Percentiles rank a stretch among this genome's conserved stretches.
These are phyloP conservation scores for Lentinus brumalis DNA, from an alignment of 768 basidiomycete species.

Conservation along the genomic window DNA sequence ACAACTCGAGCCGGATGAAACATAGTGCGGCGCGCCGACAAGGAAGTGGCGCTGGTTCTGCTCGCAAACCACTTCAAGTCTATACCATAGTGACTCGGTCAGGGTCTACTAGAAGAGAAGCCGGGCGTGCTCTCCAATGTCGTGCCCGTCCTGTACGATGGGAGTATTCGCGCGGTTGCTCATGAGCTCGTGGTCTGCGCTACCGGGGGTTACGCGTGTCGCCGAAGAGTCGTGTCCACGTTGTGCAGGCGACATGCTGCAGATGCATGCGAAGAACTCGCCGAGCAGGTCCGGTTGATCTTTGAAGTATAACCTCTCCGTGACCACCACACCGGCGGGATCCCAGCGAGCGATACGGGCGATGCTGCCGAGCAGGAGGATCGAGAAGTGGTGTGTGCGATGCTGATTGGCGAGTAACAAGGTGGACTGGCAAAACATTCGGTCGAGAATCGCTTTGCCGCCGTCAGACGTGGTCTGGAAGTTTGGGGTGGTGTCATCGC, in stretches of 20 bases:
- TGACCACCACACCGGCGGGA: not conserved
- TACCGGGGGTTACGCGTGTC: not conserved
- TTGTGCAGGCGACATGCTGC: not conserved
- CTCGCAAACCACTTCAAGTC: not conserved
- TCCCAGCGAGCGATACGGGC: constrained; percentile 11
- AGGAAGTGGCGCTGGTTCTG: not conserved
- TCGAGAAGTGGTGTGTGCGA: not conserved
- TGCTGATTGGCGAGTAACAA: constrained; percentile 4
- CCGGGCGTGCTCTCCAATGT: not conserved
- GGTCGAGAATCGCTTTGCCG: not conserved
- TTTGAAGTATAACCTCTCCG: constrained; percentile 4
- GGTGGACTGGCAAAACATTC: not conserved
- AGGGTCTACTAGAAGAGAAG: not conserved
- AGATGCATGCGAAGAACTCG: constrained; percentile 3
- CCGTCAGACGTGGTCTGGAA: not conserved
- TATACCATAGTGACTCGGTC: not conserved
- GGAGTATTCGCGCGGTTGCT: not conserved
- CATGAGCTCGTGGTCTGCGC: not conserved
- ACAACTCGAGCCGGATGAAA: not conserved
- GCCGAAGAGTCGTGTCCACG: constrained; percentile 5
- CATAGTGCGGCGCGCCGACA: not conserved
- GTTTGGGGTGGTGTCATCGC: too few relatives aligned
- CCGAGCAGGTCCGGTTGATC: not conserved
- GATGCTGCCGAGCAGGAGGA: not conserved
- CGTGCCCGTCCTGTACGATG: not conserved